These are phyloP conservation scores for Lentinula guzmanii DNA, from an alignment of 768 basidiomycete species.

Conservation along the genomic window DNA sequence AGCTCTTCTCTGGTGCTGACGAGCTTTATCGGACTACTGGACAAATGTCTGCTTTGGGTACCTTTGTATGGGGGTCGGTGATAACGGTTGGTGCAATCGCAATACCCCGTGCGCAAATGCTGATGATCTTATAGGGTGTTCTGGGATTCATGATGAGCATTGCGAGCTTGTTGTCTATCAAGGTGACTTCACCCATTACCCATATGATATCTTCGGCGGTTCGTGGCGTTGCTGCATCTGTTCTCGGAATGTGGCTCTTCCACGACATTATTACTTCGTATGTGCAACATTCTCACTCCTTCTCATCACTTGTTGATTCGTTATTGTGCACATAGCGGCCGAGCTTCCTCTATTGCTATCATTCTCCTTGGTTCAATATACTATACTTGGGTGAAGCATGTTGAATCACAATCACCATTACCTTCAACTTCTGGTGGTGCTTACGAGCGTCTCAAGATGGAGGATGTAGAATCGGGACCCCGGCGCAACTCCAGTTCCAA, in stretches of 20 bases:
- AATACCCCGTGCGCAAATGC: neutral
- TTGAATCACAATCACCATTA: conserved; percentile 46
- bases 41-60: conserved; percentile 42
- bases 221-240: conserved; percentile 86
- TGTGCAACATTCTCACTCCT: conserved; percentile 20
- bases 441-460: conserved; percentile 62
- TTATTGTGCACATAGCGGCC: conserved; percentile 46
- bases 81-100: conserved; percentile 57
- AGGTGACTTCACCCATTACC: conserved; percentile 95
- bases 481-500: conserved; percentile 4
- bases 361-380: conserved; percentile 79
- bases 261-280: conserved; percentile 74
- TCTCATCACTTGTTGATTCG: neutral
- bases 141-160: conserved; percentile 94
- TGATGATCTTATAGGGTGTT: conserved; percentile 46
- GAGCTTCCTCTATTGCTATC: conserved; percentile 70
- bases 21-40: conserved; percentile 31
- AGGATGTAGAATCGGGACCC: conserved; percentile 54
- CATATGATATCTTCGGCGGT: conserved; percentile 98
- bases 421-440: conserved; percentile 19
- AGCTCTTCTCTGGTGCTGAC: conserved; percentile 48
- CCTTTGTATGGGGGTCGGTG: conserved; percentile 72
- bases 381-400: conserved; percentile 86
- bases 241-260: conserved; percentile 80
- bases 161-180: conserved; percentile 89